These are phyloP conservation scores for Globisporangium heterothallicum DNA, from an alignment of 352 stramenopile species.

Conservation along the genomic window DNA sequence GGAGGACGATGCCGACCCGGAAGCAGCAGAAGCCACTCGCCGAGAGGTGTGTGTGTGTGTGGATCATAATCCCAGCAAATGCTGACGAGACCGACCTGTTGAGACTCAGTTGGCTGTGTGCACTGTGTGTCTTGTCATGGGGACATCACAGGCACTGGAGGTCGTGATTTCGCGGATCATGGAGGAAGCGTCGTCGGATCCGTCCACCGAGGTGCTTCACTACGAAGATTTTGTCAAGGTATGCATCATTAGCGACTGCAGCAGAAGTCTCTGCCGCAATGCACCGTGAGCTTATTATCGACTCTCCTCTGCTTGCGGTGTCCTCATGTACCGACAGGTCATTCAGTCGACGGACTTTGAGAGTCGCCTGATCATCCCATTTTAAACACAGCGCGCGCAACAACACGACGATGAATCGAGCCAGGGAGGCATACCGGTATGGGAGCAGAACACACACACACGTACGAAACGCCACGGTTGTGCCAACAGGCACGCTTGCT, in stretches of 20 bases:
- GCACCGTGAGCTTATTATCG: no score
- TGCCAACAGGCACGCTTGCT: no score
- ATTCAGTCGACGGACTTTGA: slow-evolving; percentile 61
- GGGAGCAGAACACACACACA: no score
- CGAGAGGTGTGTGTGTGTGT: slow-evolving; percentile 31
- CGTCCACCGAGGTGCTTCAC: slow-evolving; percentile 35
- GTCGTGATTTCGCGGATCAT: slow-evolving; percentile 38
- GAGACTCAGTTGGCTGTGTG: slow-evolving; percentile 4
- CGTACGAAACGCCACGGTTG: no score
- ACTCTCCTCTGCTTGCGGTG: no score
- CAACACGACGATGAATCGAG: not conserved
- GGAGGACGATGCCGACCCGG: slow-evolving; percentile 21
- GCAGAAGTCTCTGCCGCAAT: no score
- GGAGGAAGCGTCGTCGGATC: slow-evolving; percentile 46
- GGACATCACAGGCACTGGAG: slow-evolving; percentile 25
- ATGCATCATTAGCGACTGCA: no score
- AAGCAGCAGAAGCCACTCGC: slow-evolving; percentile 14
- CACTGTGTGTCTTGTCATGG: not conserved
- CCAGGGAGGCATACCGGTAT: no score
- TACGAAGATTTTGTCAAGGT: slow-evolving; percentile 68
- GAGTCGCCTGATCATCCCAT: slow-evolving; percentile 44
- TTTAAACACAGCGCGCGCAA: slow-evolving; percentile 21
- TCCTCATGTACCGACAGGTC: slow-evolving; percentile 25
- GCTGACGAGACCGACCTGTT: no score
- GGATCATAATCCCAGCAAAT: no score